A percentile compares a stretch with the other conserved stretches of the same genome.
Conservation (phyloP, 371 early-diverging fungal genomes). For the Mortierella sp. region DNA sequence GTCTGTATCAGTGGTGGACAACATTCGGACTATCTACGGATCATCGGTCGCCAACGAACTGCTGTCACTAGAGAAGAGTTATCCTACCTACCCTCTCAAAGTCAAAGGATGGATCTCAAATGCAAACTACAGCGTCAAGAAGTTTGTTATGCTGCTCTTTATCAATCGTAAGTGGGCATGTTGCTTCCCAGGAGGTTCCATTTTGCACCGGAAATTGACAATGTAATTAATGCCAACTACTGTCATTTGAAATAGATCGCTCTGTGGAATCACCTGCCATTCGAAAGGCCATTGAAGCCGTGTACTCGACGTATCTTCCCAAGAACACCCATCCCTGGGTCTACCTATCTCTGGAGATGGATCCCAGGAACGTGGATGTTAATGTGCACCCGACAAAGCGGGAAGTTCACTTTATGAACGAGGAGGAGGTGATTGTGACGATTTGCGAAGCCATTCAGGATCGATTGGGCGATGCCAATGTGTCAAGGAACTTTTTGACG, state of each 20-base stretch:
- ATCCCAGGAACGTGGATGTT: slow-evolving; percentile 93
- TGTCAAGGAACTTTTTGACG: slow-evolving; percentile 68
- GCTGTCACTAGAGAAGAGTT: slow-evolving; percentile 64
- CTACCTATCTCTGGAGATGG: slow-evolving; percentile 88
- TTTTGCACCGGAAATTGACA: neutral
- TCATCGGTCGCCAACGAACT: slow-evolving; percentile 80
- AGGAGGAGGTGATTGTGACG: slow-evolving; percentile 83
- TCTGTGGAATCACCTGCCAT: slow-evolving; percentile 87
- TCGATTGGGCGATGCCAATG: slow-evolving; percentile 63
- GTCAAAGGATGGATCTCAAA: slow-evolving; percentile 83
- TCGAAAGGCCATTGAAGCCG: slow-evolving; percentile 82
- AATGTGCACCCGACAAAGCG: slow-evolving; percentile 99
- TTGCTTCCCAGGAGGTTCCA: neutral
- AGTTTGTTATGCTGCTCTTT: slow-evolving; percentile 87
- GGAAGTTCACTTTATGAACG: slow-evolving; percentile 93
- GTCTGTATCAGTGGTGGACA: slow-evolving; percentile 72
- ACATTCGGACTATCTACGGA: slow-evolving; percentile 88
- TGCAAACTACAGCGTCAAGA: slow-evolving; percentile 86
- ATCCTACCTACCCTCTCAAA: slow-evolving; percentile 64
- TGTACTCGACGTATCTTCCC: slow-evolving; percentile 87
- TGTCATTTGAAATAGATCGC: slow-evolving; percentile 70
- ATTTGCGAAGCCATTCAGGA: slow-evolving; percentile 76
- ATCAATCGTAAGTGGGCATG: slow-evolving; percentile 86
- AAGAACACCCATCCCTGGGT: slow-evolving; percentile 93
- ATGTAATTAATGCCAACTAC: neutral